Conservation (phyloP, 345 rosid species). For the Cardamine chenopodiifolia region DNA sequence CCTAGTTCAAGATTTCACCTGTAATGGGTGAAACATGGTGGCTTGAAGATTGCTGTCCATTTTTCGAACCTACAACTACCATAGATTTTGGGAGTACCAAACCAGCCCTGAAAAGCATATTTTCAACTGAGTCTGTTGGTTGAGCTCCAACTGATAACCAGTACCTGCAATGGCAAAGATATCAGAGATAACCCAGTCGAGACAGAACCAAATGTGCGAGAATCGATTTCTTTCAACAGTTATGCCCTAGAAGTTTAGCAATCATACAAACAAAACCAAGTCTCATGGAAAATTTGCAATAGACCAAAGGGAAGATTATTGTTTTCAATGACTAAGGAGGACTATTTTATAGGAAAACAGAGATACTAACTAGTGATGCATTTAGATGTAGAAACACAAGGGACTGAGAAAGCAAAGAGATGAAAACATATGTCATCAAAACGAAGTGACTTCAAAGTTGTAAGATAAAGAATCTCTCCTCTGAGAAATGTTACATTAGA, state of each 20-base stretch:
- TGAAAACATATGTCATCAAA: background rate
- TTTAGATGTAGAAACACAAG: slow-evolving; percentile 8
- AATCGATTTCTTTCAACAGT: background rate
- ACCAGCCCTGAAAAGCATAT: slow-evolving; percentile 80
- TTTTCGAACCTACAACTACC: slow-evolving; percentile 72
- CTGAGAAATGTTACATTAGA: background rate
- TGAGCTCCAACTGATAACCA: slow-evolving; percentile 98
- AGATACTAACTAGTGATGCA: slow-evolving; percentile 21
- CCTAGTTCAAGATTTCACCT: slow-evolving; percentile 55
- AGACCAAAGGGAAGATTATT: background rate
- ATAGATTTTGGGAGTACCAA: slow-evolving; percentile 77
- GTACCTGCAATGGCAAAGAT: slow-evolving; percentile 52
- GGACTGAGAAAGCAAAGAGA: slow-evolving; percentile 7
- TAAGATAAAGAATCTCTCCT: background rate
- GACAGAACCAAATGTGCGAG: background rate
- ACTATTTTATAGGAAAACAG: background rate
- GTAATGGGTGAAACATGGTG: slow-evolving; percentile 75
- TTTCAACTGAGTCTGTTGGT: slow-evolving; percentile 78
- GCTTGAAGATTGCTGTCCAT: slow-evolving; percentile 57
- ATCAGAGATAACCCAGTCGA: background rate
- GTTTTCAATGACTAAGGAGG: background rate
- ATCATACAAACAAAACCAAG: slow-evolving; percentile 13
- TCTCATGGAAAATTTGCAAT: background rate
- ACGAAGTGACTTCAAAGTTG: background rate
- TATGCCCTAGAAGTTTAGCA: background rate